Base-by-base conservation (phyloP, 2,329 filamentous ascomycete genomes). In the Neofusicoccum parvum region DNA sequence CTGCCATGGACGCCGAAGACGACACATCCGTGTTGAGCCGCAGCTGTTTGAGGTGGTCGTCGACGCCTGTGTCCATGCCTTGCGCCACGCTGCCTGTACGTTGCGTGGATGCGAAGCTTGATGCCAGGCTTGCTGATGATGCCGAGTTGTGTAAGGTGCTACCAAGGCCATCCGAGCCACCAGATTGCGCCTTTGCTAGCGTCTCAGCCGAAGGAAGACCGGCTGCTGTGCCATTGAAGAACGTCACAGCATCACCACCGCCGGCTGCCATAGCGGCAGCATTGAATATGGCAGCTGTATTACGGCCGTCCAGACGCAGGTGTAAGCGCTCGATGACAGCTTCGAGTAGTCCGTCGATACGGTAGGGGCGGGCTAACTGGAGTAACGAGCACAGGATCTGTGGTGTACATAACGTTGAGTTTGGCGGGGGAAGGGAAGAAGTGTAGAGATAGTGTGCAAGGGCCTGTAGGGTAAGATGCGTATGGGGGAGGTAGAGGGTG, bases 231-330 rank as follows among this genome's bases (percentile, higher is more conserved):
- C 67, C 67, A 43, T 83, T 43, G 84, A 80, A 72, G 72, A 87
- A 92, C 62, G 90, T 89, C 34, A 94, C 92, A 54, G 92, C 91
- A 54, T 93, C 88, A 0, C 95, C 95, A 32, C 95, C 94, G 11
- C 95, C 95, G 1, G 95, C 95, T 0, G 94, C 95, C 95, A 98
- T 98, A 62, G 95, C 95, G 0, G 94, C 95, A 0, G 95, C 95
- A 70, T 99, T 99, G 83, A 99, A 99, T 0, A 99, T 94, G 5
- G 95, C 95, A 0, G 95, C 95, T 0, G 95, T 94, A 70, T 98
- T 99, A 53, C 94, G 87, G 54, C 92, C 95, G 76, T 99, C 95
- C 3, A 99, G 86, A 0, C 96, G 87, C 36, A 91, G 86, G 73
- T 99, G 95, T 0, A 99, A 84, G 7, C 94, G 88, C 77, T 98